Conservation (phyloP, 257 asterid genomes). For the Catharanthus roseus region DNA sequence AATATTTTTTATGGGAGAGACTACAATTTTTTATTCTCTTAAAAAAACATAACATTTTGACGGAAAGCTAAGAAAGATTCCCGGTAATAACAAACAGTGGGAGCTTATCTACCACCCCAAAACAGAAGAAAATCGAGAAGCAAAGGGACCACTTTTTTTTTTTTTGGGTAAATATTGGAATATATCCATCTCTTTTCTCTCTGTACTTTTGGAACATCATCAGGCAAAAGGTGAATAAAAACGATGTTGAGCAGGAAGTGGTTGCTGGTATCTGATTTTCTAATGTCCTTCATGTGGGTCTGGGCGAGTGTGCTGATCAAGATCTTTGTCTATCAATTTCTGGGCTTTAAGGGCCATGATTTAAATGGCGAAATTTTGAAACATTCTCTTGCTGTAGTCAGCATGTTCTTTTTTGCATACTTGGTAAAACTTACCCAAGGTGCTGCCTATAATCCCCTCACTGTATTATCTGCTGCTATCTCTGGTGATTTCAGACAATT, state of each 20-base stretch:
- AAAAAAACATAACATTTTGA: too few relatives aligned
- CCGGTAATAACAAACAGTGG: too few relatives aligned
- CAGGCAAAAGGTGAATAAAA: too few relatives aligned
- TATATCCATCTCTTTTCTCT: too few relatives aligned
- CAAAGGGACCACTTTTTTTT: too few relatives aligned
- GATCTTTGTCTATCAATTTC: slow-evolving; percentile 43
- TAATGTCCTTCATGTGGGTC: slow-evolving; percentile 75
- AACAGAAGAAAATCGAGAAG: too few relatives aligned
- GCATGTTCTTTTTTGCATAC: slow-evolving; percentile 63
- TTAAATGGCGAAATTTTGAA: slow-evolving; percentile 47
- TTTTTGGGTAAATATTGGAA: too few relatives aligned
- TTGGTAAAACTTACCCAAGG: slow-evolving; percentile 45
- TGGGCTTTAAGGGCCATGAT: slow-evolving; percentile 45
- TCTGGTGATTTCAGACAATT: slow-evolving; percentile 54
- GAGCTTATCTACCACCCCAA: too few relatives aligned
- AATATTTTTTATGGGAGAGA: too few relatives aligned
- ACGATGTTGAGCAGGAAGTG: slow-evolving; percentile 28
- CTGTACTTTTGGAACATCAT: too few relatives aligned
- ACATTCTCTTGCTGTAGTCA: slow-evolving; percentile 35
- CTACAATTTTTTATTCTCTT: too few relatives aligned
- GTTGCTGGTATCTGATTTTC: slow-evolving; percentile 59
- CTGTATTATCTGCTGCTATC: slow-evolving; percentile 53
- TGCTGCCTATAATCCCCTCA: slow-evolving; percentile 81
- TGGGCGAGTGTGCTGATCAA: slow-evolving; percentile 69
- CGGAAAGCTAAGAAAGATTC: too few relatives aligned